These are phyloP conservation scores for Saussurea involucrata DNA, from an alignment of 129 eudicot genomes.

Conservation along the genomic window DNA sequence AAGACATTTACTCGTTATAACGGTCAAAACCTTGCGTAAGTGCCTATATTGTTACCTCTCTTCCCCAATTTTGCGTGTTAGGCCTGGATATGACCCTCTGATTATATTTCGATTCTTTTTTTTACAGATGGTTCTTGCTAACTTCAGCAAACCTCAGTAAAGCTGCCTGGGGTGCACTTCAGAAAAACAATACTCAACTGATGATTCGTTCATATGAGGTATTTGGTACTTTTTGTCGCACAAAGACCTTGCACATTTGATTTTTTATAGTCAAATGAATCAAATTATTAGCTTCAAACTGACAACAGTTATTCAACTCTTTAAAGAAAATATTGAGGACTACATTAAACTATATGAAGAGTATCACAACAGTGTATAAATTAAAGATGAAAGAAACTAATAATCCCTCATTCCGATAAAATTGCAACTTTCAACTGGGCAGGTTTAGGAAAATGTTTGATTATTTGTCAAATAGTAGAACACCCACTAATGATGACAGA, in stretches of 20 bases:
- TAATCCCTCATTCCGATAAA: background rate
- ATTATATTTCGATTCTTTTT: background rate
- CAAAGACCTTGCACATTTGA: background rate
- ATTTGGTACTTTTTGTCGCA: constrained; percentile 5
- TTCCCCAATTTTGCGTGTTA: background rate
- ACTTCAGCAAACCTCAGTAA: constrained; percentile 98
- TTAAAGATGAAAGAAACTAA: background rate
- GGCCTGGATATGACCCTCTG: background rate
- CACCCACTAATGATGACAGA: background rate
- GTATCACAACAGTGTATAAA: background rate
- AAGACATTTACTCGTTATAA: constrained; percentile 90
- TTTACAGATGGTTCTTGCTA: constrained; percentile 86
- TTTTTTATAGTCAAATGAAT: constrained; percentile 1
- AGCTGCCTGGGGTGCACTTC: constrained; percentile 99
- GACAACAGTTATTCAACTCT: background rate
- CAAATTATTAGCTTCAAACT: background rate
- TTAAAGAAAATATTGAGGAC: background rate
- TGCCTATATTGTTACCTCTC: background rate
- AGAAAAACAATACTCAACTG: constrained; percentile 83
- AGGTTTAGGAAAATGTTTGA: background rate
- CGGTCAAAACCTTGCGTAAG: constrained; percentile 96
- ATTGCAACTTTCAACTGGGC: background rate
- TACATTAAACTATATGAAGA: background rate
- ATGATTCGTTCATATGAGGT: constrained; percentile 99
- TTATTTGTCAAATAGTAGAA: background rate